phyloP scores from a whole-genome alignment of 805 yeast genomes.

The Myxozyma vanderwaltii region DNA sequence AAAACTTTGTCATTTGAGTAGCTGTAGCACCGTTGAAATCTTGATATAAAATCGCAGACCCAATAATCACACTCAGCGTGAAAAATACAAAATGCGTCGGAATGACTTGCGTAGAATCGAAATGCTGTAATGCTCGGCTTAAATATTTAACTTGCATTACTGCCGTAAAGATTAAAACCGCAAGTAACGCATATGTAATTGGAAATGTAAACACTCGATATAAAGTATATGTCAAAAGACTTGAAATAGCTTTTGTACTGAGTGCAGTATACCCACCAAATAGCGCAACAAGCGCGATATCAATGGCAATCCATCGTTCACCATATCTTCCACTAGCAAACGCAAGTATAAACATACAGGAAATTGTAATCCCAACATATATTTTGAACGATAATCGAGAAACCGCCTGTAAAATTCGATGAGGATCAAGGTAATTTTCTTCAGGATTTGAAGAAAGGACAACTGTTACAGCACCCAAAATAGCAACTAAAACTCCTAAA shows the following conservation, averaged over 20 bases:
- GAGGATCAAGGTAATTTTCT: conserved; percentile 30
- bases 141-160: conserved; percentile 47
- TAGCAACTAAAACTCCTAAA: conserved; percentile 47
- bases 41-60: conserved; percentile 48
- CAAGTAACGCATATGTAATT: conserved; percentile 43
- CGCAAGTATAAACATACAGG: conserved; percentile 29
- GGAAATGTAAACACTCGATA: conserved; percentile 36
- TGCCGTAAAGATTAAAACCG: conserved; percentile 46
- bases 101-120: conserved; percentile 51
- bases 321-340: conserved; percentile 21
- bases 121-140: conserved; percentile 46
- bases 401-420: conserved; percentile 39
- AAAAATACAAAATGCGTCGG: conserved; percentile 55
- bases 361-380: conserved; percentile 39
- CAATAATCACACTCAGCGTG: conserved; percentile 49
- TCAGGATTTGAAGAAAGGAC: conserved; percentile 44
- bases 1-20: conserved; percentile 38
- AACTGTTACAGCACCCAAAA: conserved; percentile 49
- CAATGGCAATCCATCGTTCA: conserved; percentile 38
- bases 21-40: conserved; percentile 44
- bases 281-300: conserved; percentile 47
- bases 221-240: conserved; percentile 38
- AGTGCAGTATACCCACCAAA: conserved; percentile 53
- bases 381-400: conserved; percentile 37
- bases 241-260: conserved; percentile 48